Conservation (phyloP, 1,139 yeast species). For the Lodderomyces parapsilosis region DNA sequence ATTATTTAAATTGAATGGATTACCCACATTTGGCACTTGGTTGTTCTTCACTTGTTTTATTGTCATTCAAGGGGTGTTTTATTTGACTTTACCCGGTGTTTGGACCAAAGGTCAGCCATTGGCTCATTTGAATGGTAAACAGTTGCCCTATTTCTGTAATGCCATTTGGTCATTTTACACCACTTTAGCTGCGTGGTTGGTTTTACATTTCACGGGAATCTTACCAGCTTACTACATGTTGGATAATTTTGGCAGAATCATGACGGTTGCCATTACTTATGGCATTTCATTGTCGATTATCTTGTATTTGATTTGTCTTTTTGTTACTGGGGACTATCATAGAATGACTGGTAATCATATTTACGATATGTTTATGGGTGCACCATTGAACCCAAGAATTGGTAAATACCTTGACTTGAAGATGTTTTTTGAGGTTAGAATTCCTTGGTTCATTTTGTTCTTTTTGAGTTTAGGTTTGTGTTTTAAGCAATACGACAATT, state of each 20-base stretch:
- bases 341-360: constrained; percentile 88
- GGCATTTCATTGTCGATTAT: constrained; percentile 68
- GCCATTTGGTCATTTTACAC: constrained; percentile 84
- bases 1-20: constrained; percentile 54
- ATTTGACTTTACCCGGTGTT: constrained; percentile 88
- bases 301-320: constrained; percentile 63
- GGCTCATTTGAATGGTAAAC: constrained; percentile 71
- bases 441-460: constrained; percentile 93
- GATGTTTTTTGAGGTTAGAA: constrained; percentile 95
- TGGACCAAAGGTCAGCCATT: constrained; percentile 96
- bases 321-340: constrained; percentile 71
- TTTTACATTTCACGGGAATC: constrained; percentile 68
- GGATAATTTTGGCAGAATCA: constrained; percentile 84
- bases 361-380: constrained; percentile 96
- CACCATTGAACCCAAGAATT: constrained; percentile 92
- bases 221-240: constrained; percentile 72
- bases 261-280: constrained; percentile 83
- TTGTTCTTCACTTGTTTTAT: constrained; percentile 69
- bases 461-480: constrained; percentile 75
- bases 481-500: constrained; percentile 73
- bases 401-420: constrained; percentile 85
- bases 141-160: constrained; percentile 89
- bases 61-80: constrained; percentile 68
- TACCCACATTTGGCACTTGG: constrained; percentile 71
- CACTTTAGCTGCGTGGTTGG: constrained; percentile 55